phyloP scores from a whole-genome alignment of 2,329 filamentous ascomycete genomes.

The Amauroascus niger region DNA sequence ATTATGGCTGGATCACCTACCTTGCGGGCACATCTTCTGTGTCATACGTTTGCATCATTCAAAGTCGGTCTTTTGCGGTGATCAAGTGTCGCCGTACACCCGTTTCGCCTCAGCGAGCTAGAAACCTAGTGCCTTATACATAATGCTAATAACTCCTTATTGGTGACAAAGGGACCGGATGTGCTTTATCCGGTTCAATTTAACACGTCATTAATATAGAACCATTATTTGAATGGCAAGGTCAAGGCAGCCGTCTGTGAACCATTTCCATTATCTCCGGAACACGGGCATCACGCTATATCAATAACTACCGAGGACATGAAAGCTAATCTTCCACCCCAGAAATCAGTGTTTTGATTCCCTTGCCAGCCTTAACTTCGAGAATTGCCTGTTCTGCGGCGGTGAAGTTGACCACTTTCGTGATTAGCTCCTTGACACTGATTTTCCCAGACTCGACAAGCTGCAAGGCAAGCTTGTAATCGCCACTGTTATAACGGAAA shows the following conservation, averaged over 20 bases:
- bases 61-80: not conserved
- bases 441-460: slow-evolving; percentile 64
- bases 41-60: not conserved
- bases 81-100: not conserved
- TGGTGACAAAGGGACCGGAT: no score
- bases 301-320: not conserved
- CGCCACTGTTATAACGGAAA: slow-evolving; percentile 80
- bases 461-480: slow-evolving; percentile 75
- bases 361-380: slow-evolving; percentile 73
- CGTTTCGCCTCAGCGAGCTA: not conserved
- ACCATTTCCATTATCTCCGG: no score
- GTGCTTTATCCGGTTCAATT: no score
- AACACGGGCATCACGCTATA: not conserved
- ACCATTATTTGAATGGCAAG: no score
- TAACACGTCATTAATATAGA: no score
- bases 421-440: slow-evolving; percentile 67
- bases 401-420: slow-evolving; percentile 64
- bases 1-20: not conserved
- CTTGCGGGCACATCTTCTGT: not conserved
- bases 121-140: not conserved
- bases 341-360: slow-evolving; percentile 41
- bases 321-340: slow-evolving; percentile 25
- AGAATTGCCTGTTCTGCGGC: slow-evolving; percentile 79
- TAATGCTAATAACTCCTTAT: not conserved
- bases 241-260: no score